Evolutionary conservation across 2,329 filamentous ascomycete species (phyloP), one percentile per base, ranked within the genome.

Genomic region (Fusarium sacchari): DNA sequence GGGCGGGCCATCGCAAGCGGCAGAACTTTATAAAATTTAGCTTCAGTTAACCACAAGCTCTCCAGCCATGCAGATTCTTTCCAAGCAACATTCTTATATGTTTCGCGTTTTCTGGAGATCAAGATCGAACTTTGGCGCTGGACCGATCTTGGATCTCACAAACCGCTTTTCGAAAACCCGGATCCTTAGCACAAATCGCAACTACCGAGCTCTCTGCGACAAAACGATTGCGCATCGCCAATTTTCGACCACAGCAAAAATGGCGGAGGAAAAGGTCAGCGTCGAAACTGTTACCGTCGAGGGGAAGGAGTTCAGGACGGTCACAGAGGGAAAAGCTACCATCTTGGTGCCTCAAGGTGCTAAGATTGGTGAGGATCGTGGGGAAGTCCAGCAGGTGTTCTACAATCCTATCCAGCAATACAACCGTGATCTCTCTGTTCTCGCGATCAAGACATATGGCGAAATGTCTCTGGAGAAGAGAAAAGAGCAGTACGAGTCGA

Each of bases 381-480:
- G 91, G 58, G 87, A 90, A 76, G 86, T 90, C 43, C 89, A 91
- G 76, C 93, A 96, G 77, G 97, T 99, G 63, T 99, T 99, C 80
- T 99, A 99, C 88, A 99, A 99, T 78, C 96, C 96, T 0, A 98
- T 99, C 61, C 96, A 99, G 81, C 96, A 99, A 81, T 99, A 98
- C 87, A 99, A 99, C 83, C 93, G 97, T 52, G 96, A 99, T 80
- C 84, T 99, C 74, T 98, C 94, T 69, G 94, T 98, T 32, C 88
- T 99, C 20, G 94, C 94, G 2, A 97, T 99, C 81, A 94, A 94
- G 79, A 93, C 93, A 0, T 97, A 96, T 81, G 94, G 94, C 3
- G 91, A 96, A 75, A 90, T 94, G 37, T 80, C 76, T 40, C 75
- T 90, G 24, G 83, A 87, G 39, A 84, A 83, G 76, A 84, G 83